Percentiles rank a stretch among this genome's conserved stretches.
These are phyloP conservation scores for Chrysosporium queenslandicum DNA, from an alignment of 2,329 filamentous ascomycete species.

Conservation along the genomic window DNA sequence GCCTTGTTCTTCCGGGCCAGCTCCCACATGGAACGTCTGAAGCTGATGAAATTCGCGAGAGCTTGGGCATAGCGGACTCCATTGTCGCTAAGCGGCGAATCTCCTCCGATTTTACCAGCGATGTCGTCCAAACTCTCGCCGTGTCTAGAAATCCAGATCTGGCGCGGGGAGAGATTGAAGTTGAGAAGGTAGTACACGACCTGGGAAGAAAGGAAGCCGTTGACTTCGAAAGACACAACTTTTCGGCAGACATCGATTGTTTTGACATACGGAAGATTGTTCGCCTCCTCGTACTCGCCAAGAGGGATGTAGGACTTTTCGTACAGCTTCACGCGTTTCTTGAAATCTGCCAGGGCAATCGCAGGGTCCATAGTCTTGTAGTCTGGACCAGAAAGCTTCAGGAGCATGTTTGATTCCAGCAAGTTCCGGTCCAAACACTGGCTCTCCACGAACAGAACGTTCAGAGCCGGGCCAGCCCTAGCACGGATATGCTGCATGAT, in stretches of 20 bases:
- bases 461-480: constrained; percentile 72
- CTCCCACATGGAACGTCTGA: constrained; percentile 72
- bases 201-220: constrained; percentile 82
- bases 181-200: constrained; percentile 93
- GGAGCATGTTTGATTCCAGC: constrained; percentile 89
- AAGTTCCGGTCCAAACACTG: constrained; percentile 77
- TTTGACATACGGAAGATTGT: constrained; percentile 89
- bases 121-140: constrained; percentile 85
- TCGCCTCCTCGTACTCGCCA: constrained; percentile 79
- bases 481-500: constrained; percentile 74
- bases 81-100: constrained; percentile 71
- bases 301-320: constrained; percentile 89
- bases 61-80: constrained; percentile 70
- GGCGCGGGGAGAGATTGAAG: constrained; percentile 88
- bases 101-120: constrained; percentile 78
- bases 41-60: constrained; percentile 72
- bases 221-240: constrained; percentile 78
- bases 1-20: constrained; percentile 69
- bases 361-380: constrained; percentile 88
- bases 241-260: constrained; percentile 98
- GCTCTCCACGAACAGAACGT: constrained; percentile 90
- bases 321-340: constrained; percentile 81
- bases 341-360: constrained; percentile 81
- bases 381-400: constrained; percentile 91
- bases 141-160: constrained; percentile 97